phyloP scores from a whole-genome alignment of 23 red algal genomes.

The Gracilaria vermiculophylla region DNA sequence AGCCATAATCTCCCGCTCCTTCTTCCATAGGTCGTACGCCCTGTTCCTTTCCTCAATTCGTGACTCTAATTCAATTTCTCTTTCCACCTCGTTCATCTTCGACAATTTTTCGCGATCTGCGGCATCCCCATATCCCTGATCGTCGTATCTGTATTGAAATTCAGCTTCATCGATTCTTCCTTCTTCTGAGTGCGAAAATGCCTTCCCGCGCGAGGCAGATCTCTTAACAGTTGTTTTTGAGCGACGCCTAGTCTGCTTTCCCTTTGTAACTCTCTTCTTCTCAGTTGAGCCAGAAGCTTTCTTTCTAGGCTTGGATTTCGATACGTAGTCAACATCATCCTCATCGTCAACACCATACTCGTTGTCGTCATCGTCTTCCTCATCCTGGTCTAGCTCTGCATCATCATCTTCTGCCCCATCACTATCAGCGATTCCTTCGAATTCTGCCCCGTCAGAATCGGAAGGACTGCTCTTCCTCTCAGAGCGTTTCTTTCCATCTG shows the following conservation, averaged over 20 bases:
- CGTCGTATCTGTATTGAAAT: constrained; percentile 51
- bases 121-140: constrained; percentile 60
- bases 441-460: constrained; percentile 26
- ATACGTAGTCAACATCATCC: constrained; percentile 30
- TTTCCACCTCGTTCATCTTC: constrained; percentile 56
- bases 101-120: constrained; percentile 39
- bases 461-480: not conserved
- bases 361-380: constrained; percentile 62
- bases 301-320: constrained; percentile 19
- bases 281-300: constrained; percentile 1
- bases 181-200: not conserved
- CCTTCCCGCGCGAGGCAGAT: not conserved
- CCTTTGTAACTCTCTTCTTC: not conserved
- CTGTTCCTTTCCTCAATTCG: constrained; percentile 44
- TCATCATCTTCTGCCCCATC: constrained; percentile 45
- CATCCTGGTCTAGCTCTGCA: constrained; percentile 2
- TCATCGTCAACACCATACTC: constrained; percentile 39
- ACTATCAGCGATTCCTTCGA: constrained; percentile 41
- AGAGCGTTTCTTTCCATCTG: not conserved
- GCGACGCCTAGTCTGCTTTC: not conserved
- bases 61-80: constrained; percentile 35
- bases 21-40: constrained; percentile 45
- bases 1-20: constrained; percentile 42
- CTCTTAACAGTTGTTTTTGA: constrained; percentile 10
- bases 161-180: constrained; percentile 10